Conservation (phyloP, 1,284 basidiomycete genomes). For the Trametes pubescens region DNA sequence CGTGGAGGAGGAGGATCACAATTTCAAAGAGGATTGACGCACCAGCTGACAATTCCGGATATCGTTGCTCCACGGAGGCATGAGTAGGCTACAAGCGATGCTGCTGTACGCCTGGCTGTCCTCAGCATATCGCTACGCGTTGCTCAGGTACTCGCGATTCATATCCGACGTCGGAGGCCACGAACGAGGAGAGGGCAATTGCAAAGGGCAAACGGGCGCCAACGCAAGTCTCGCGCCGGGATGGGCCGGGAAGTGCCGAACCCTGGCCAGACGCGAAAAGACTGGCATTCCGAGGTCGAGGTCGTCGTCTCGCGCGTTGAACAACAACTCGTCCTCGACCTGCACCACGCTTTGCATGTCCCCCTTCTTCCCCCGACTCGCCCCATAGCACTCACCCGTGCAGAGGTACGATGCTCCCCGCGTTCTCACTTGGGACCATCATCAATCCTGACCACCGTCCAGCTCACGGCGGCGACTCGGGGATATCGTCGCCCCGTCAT, state of each 20-base stretch:
- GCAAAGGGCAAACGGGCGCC: neutral
- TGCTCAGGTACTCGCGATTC: neutral
- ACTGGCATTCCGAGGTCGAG: constrained; percentile 24
- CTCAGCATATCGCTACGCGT: neutral
- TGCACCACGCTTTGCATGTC: constrained; percentile 30
- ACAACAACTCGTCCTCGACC: constrained; percentile 23
- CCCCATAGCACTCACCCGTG: constrained; percentile 32
- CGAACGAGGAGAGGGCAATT: neutral
- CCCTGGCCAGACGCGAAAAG: constrained; percentile 29
- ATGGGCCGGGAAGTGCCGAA: constrained; percentile 26
- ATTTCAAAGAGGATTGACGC: constrained; percentile 1
- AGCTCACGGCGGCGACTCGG: constrained; percentile 41
- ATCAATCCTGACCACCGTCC: constrained; percentile 13
- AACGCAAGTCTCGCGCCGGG: constrained; percentile 3
- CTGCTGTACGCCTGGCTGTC: neutral
- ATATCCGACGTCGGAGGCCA: neutral
- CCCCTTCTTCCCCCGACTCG: constrained; percentile 21
- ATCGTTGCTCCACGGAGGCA: neutral
- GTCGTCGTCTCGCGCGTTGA: constrained; percentile 30
- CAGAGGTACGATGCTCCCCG: constrained; percentile 24
- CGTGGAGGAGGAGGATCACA: neutral
- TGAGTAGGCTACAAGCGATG: neutral
- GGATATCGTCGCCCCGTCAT: constrained; percentile 46
- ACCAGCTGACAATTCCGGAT: neutral
- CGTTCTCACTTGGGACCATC: neutral